Evolutionary conservation across 2,329 filamentous ascomycete species (phyloP).

Genomic region (Dactylellina drechsleri): DNA sequence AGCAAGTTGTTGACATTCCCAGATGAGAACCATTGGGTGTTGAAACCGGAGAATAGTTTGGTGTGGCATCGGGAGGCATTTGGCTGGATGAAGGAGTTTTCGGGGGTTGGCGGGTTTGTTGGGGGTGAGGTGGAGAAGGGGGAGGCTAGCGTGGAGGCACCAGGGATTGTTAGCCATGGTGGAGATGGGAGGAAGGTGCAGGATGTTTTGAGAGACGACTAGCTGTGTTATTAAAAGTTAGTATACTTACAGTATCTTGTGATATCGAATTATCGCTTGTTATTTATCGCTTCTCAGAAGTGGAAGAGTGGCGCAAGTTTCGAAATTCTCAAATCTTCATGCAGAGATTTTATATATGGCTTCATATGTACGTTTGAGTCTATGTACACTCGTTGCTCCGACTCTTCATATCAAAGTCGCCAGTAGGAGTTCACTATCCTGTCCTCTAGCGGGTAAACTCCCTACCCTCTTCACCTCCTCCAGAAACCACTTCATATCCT

Average conservation of each 20-base stretch:
- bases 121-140: conserved; percentile 26
- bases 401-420: conserved; percentile 29
- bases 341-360: conserved; percentile 4
- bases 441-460: conserved; percentile 56
- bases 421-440: conserved; percentile 1
- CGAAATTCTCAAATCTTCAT: not conserved
- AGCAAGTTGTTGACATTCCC: conserved; percentile 84
- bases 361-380: conserved; percentile 3
- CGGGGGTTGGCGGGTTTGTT: conserved; percentile 11
- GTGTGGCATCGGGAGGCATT: conserved; percentile 90
- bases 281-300: no score
- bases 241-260: not conserved
- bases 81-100: conserved; percentile 67
- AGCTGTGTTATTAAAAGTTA: conserved; percentile 1
- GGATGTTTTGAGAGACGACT: conserved; percentile 41
- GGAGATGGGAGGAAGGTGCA: conserved; percentile 13
- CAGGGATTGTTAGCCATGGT: conserved; percentile 23
- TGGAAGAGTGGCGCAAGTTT: no score
- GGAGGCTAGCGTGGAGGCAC: conserved; percentile 19
- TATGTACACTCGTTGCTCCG: conserved; percentile 9
- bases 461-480: conserved; percentile 84
- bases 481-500: conserved; percentile 92
- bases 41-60: conserved; percentile 90
- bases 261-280: no score
- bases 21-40: conserved; percentile 82